Evolutionary conservation across 805 yeast species (phyloP).

Genomic region (Debaryomyces prosopidis): DNA sequence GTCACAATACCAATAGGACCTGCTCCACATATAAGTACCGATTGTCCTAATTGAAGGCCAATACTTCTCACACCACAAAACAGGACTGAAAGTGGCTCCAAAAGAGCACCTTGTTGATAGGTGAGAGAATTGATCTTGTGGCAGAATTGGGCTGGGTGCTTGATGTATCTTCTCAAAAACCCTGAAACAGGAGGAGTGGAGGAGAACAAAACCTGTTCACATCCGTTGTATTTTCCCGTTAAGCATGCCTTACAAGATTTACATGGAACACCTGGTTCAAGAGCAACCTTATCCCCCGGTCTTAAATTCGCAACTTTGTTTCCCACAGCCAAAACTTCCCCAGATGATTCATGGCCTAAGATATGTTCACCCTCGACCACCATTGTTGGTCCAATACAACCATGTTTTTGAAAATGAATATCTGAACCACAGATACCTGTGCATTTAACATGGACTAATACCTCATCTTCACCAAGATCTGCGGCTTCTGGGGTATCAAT

Average conservation of each 20-base stretch:
- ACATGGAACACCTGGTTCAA: conserved; percentile 59
- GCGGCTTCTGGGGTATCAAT: conserved; percentile 1
- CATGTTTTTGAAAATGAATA: conserved; percentile 21
- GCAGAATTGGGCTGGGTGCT: conserved; percentile 8
- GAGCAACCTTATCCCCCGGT: conserved; percentile 49
- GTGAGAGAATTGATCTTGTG: not conserved
- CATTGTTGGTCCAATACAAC: conserved; percentile 26
- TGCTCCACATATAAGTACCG: not conserved
- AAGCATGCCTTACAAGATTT: conserved; percentile 19
- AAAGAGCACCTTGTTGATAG: not conserved
- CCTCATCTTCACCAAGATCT: conserved; percentile 12
- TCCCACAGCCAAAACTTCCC: conserved; percentile 50
- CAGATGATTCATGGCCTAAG: conserved; percentile 49
- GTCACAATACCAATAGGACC: not conserved
- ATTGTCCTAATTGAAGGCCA: not conserved
- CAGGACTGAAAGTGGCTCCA: not conserved
- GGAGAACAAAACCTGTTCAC: not conserved
- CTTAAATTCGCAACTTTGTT: conserved; percentile 44
- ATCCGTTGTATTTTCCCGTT: conserved; percentile 8
- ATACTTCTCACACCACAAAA: not conserved
- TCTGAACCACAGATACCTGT: conserved; percentile 27
- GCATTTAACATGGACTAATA: conserved; percentile 18
- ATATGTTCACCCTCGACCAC: conserved; percentile 7
- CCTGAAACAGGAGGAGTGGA: conserved; percentile 1
- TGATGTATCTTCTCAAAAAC: conserved; percentile 9